Base-by-base conservation (phyloP, 768 basidiomycete genomes). In the Russula griseocarnosa region DNA sequence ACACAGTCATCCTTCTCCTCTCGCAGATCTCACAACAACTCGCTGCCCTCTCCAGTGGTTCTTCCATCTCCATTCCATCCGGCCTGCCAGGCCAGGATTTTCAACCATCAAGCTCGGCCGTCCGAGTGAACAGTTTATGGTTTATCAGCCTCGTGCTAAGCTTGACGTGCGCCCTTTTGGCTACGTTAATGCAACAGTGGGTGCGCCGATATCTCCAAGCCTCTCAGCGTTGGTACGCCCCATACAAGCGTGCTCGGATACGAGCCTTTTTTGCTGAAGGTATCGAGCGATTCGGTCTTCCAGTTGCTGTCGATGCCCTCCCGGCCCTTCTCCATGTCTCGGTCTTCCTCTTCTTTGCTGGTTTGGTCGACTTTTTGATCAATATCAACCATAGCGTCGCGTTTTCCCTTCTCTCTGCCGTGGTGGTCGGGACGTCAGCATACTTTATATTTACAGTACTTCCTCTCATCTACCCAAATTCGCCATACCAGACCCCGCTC, bases 161-260 rank as follows among this genome's bases (percentile, higher is more conserved):
- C 47, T 60, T 68, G 36, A 56, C 59, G 36, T 68, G 66, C 8
- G 66, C 67, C 0, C 67, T 68, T 44, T 24, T 62, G 22, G 66
- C 67, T 24, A 67, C 67, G 40, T 58, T 66, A 44, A 66, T 67
- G 49, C 67, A 67, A 44, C 65, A 66, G 36, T 66, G 67, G 67
- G 67, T 58, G 24, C 60, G 67, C 34, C 58, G 55, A 28, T 68
- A 68, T 50, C 50, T 60, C 42, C 61, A 67, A 13, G 51, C 49
- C 32, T 46, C 67, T n/a, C 61, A 56, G 24, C 61, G 50, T 20
- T 63, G 58, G 57, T 54, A 55, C n/a, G 58, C 61, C 14, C 61
- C 66, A 16, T 62, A 58, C 50, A 62, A 68, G 36, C 61, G 66
- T 14, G 65, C 60, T 1, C 60, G 66, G n/a, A 67, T 68, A 55